Conservation (phyloP, 306 rosid genomes). For the Senna tora region DNA sequence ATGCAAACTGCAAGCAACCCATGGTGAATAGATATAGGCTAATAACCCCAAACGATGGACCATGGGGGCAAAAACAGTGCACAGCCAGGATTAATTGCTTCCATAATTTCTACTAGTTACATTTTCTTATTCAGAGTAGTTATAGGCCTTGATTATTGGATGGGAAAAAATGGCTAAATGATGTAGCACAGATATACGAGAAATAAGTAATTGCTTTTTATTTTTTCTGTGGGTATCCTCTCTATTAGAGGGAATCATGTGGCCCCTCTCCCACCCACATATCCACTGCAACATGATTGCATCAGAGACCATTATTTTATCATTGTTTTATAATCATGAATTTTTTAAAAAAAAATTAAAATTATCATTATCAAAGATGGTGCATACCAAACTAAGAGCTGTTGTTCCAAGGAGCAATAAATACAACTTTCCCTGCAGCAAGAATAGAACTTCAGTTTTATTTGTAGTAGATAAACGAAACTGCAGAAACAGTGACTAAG, state of each 20-base stretch:
- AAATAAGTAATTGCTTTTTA: slow-evolving; percentile 21
- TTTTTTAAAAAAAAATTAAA: slow-evolving; percentile 26
- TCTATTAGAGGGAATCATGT: too few species aligned
- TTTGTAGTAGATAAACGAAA: slow-evolving; percentile 24
- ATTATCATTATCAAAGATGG: slow-evolving; percentile 14
- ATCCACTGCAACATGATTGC: slow-evolving; percentile 24
- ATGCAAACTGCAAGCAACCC: slow-evolving; percentile 22
- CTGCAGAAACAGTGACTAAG: neutral
- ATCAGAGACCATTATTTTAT: slow-evolving; percentile 14
- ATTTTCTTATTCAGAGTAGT: neutral
- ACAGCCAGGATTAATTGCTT: neutral
- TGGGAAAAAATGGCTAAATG: neutral
- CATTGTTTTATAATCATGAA: neutral
- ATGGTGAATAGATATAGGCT: slow-evolving; percentile 18
- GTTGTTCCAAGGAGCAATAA: slow-evolving; percentile 89
- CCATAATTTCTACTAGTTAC: neutral
- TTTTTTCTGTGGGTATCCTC: too few species aligned
- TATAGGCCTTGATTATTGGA: neutral
- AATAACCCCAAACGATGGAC: slow-evolving; percentile 20
- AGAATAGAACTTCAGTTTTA: slow-evolving; percentile 31
- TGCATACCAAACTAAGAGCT: slow-evolving; percentile 82
- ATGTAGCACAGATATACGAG: neutral
- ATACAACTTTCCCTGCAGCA: slow-evolving; percentile 84
- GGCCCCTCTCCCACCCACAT: too few species aligned
- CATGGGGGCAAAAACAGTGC: neutral